Conservation (phyloP, 129 eudicot genomes). For the Chrysanthemum lavandulifolium region DNA sequence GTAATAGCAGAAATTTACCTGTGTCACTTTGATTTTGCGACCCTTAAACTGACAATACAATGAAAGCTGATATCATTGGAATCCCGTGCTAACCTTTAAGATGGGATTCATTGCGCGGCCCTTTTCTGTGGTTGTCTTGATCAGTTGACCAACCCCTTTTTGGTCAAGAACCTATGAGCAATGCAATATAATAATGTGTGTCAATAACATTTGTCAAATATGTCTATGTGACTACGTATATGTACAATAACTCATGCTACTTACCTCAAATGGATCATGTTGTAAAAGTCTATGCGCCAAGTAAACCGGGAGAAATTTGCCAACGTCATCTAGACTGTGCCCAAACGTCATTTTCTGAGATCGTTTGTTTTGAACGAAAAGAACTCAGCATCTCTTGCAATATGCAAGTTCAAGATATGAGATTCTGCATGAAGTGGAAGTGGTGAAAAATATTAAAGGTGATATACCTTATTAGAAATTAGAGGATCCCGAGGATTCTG, state of each 20-base stretch:
- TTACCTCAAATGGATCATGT: slow-evolving; percentile 90
- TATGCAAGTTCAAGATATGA: too few relatives aligned
- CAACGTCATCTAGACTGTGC: slow-evolving; percentile 94
- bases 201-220: slow-evolving; percentile 4
- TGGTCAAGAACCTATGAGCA: slow-evolving; percentile 63
- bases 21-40: background rate
- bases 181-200: background rate
- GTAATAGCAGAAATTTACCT: slow-evolving; percentile 36
- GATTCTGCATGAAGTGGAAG: too few relatives aligned
- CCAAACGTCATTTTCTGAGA: slow-evolving; percentile 98
- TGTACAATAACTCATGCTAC: slow-evolving; percentile 14
- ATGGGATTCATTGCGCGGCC: too few relatives aligned
- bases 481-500: too few relatives aligned
- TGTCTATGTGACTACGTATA: background rate
- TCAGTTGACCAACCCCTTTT: too few relatives aligned
- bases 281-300: slow-evolving; percentile 86
- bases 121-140: too few relatives aligned
- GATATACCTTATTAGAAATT: too few relatives aligned
- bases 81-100: too few relatives aligned
- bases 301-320: slow-evolving; percentile 87
- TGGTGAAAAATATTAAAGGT: too few relatives aligned
- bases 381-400: too few relatives aligned
- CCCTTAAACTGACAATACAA: background rate
- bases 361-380: too few relatives aligned
- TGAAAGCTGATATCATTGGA: background rate